Percentiles rank a stretch among this genome's conserved stretches.
Conservation (phyloP, 768 basidiomycete species). For the Hygrocybe punicea region DNA sequence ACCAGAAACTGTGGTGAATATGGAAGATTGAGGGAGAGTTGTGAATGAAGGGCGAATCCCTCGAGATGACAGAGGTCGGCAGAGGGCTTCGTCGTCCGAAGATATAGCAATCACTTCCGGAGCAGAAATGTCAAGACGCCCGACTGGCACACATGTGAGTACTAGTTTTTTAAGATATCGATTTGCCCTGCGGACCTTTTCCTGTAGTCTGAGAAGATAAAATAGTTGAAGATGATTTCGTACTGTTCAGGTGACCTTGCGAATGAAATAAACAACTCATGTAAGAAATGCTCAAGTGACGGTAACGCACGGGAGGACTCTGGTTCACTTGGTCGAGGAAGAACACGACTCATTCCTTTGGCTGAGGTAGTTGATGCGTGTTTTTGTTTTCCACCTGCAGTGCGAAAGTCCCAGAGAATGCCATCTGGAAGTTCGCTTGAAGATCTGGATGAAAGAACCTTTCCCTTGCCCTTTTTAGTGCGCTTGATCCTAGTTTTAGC, state of each 20-base stretch:
- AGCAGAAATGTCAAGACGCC: not conserved
- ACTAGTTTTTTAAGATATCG: not conserved
- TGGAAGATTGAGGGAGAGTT: not conserved
- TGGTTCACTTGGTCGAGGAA: too few relatives aligned
- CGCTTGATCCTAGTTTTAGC: constrained; percentile 5
- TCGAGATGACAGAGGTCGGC: not conserved
- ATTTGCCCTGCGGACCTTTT: not conserved
- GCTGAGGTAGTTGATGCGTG: not conserved
- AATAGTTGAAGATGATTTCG: too few relatives aligned
- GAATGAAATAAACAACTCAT: too few relatives aligned
- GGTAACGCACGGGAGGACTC: too few relatives aligned
- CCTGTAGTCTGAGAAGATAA: too few relatives aligned
- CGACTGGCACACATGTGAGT: not conserved
- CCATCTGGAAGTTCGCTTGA: constrained; percentile 1
- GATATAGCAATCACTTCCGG: not conserved
- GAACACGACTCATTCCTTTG: not conserved
- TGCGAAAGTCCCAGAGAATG: not conserved
- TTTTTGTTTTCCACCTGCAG: not conserved
- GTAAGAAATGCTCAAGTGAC: too few relatives aligned
- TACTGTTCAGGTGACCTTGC: too few relatives aligned
- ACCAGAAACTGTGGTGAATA: not conserved
- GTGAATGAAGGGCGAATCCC: not conserved
- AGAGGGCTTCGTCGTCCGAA: not conserved
- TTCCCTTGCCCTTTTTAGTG: not conserved
- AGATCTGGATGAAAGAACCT: not conserved